Evolutionary conservation across 1,284 basidiomycete species (phyloP).

Genomic region (Porogramme epimiltina): DNA sequence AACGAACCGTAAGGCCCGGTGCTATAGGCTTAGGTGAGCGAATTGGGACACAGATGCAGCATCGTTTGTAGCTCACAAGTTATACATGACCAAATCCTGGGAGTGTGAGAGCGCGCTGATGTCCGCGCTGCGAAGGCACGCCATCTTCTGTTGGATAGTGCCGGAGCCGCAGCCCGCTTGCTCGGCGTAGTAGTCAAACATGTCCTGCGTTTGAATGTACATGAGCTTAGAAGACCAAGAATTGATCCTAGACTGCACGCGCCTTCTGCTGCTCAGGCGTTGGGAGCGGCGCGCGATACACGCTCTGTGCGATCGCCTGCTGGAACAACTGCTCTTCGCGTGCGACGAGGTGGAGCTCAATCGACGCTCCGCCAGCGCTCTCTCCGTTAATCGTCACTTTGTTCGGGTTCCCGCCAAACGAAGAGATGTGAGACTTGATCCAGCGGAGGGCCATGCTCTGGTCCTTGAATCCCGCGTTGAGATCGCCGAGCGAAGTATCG

Average conservation of each 20-base stretch:
- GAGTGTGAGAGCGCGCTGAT: conserved; percentile 52
- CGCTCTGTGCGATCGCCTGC: conserved; percentile 59
- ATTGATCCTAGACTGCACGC: conserved; percentile 8
- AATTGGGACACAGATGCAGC: too few species aligned
- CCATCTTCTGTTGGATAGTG: conserved; percentile 37
- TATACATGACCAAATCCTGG: conserved; percentile 48
- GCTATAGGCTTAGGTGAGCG: conserved; percentile 23
- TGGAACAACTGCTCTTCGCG: conserved; percentile 46
- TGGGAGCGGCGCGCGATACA: conserved; percentile 52
- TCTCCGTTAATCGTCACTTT: conserved; percentile 65
- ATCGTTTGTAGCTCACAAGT: conserved; percentile 25
- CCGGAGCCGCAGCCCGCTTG: conserved; percentile 49
- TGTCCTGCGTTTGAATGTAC: conserved; percentile 34
- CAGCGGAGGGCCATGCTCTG: conserved; percentile 63
- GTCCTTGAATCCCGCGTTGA: conserved; percentile 65
- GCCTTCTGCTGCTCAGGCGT: conserved; percentile 53
- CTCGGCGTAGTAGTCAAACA: conserved; percentile 51
- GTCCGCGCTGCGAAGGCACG: conserved; percentile 49
- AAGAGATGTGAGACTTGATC: conserved; percentile 59
- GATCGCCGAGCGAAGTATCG: conserved; percentile 43
- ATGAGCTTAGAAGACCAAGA: not conserved
- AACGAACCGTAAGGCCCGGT: conserved; percentile 43
- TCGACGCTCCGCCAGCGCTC: conserved; percentile 58
- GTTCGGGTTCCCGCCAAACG: conserved; percentile 63
- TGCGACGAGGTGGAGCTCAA: conserved; percentile 57